These are phyloP conservation scores for Trichaptum fuscoviolaceum DNA, from an alignment of 768 basidiomycete species.

Conservation along the genomic window DNA sequence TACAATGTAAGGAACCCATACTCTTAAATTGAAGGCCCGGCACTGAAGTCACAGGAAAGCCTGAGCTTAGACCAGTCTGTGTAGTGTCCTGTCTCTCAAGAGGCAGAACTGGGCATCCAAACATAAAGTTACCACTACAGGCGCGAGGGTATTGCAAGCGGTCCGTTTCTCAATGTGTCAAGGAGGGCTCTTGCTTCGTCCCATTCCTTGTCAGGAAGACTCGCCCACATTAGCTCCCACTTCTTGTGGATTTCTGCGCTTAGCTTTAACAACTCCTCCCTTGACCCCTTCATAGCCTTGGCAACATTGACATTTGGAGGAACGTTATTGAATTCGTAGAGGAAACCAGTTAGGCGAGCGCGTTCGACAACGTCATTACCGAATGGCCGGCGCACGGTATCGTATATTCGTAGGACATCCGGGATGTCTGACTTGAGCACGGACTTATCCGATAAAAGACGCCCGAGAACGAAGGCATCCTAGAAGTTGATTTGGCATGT, in stretches of 20 bases:
- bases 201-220: neutral
- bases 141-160: too few species aligned
- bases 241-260: neutral
- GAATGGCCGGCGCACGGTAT: conserved; percentile 27
- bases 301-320: neutral
- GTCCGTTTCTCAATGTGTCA: too few species aligned
- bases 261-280: neutral
- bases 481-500: conserved; percentile 4
- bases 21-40: too few species aligned
- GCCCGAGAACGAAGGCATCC: conserved; percentile 27
- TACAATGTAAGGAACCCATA: too few species aligned
- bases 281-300: neutral
- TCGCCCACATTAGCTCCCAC: neutral
- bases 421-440: conserved; percentile 20
- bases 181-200: neutral
- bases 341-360: conserved; percentile 18
- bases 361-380: conserved; percentile 18
- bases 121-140: too few species aligned
- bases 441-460: conserved; percentile 19
- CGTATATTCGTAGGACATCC: conserved; percentile 26
- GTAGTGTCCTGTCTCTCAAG: too few species aligned
- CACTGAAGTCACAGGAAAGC: too few species aligned
- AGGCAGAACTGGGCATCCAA: too few species aligned
- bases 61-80: too few species aligned
- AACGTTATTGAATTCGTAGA: conserved; percentile 19